Percentiles rank a stretch among this genome's conserved stretches.
Evolutionary conservation across 2,329 filamentous ascomycete species (phyloP).

Genomic region (Arthrinium puccinioides): DNA sequence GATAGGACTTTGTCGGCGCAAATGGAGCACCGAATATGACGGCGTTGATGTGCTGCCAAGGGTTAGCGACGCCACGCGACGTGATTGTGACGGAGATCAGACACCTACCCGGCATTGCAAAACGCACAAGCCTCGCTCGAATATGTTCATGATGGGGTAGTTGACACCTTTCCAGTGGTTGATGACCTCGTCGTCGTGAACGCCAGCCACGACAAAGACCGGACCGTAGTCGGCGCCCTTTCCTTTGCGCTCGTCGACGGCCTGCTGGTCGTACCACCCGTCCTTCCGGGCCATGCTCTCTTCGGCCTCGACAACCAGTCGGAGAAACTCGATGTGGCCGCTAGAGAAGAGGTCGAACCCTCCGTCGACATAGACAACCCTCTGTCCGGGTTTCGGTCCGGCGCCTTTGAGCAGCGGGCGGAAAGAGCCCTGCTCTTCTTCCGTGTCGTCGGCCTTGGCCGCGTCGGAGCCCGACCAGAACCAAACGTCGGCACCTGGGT

Average conservation of each 20-base stretch:
- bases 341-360: slow-evolving; percentile 96
- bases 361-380: slow-evolving; percentile 90
- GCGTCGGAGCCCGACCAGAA: slow-evolving; percentile 61
- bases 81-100: background rate
- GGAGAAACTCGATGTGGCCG: slow-evolving; percentile 92
- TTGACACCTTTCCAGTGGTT: slow-evolving; percentile 97
- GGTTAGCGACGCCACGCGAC: slow-evolving; percentile 5
- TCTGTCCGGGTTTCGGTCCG: slow-evolving; percentile 68
- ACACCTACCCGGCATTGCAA: slow-evolving; percentile 76
- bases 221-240: slow-evolving; percentile 71
- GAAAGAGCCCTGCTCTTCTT: slow-evolving; percentile 59
- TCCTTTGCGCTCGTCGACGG: slow-evolving; percentile 53
- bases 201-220: slow-evolving; percentile 82
- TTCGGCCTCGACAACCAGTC: slow-evolving; percentile 67
- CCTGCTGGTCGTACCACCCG: slow-evolving; percentile 68
- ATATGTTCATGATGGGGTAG: slow-evolving; percentile 99
- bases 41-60: slow-evolving; percentile 68
- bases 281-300: slow-evolving; percentile 57
- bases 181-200: slow-evolving; percentile 92
- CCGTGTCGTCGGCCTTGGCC: slow-evolving; percentile 34
- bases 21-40: slow-evolving; percentile 89
- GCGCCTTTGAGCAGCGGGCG: slow-evolving; percentile 62
- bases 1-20: slow-evolving; percentile 70
- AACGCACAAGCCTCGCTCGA: slow-evolving; percentile 90
- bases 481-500: slow-evolving; percentile 78